Conservation (phyloP, 1,284 basidiomycete species). For the Tremellales sp. region DNA sequence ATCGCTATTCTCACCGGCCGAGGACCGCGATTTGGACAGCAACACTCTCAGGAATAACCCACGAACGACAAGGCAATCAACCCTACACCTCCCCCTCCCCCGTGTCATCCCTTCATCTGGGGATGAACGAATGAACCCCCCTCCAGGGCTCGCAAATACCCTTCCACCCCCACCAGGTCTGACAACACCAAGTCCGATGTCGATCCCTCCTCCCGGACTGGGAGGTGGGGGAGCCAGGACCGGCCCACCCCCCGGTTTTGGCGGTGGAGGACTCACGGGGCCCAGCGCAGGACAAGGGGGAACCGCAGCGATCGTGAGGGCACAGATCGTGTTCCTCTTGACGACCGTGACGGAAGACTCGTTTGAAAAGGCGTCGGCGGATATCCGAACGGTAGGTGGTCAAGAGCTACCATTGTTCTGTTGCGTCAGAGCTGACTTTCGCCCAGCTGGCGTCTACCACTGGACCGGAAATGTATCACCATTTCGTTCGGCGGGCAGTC, state of each 20-base stretch:
- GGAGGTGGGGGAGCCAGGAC: slow-evolving; percentile 45
- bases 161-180: no score
- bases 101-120: no score
- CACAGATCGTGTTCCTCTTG: slow-evolving; percentile 81
- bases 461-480: slow-evolving; percentile 89
- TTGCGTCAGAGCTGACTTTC: slow-evolving; percentile 5
- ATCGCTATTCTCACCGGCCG: no score
- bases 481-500: slow-evolving; percentile 90
- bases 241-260: slow-evolving; percentile 47
- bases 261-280: slow-evolving; percentile 14
- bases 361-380: slow-evolving; percentile 82
- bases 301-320: slow-evolving; percentile 51
- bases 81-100: no score
- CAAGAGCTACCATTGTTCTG: no score
- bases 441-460: slow-evolving; percentile 84
- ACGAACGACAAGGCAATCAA: no score
- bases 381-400: slow-evolving; percentile 78
- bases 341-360: slow-evolving; percentile 92
- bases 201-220: slow-evolving; percentile 45
- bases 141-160: no score
- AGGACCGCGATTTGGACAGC: no score
- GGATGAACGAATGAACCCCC: no score
- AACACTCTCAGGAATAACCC: no score
- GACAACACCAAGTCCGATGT: slow-evolving; percentile 14
- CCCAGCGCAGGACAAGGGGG: slow-evolving; percentile 20